Evolutionary conservation across 768 basidiomycete genomes (phyloP), one percentile per base, ranked within the genome.

Genomic region (Tulasnella sp.): DNA sequence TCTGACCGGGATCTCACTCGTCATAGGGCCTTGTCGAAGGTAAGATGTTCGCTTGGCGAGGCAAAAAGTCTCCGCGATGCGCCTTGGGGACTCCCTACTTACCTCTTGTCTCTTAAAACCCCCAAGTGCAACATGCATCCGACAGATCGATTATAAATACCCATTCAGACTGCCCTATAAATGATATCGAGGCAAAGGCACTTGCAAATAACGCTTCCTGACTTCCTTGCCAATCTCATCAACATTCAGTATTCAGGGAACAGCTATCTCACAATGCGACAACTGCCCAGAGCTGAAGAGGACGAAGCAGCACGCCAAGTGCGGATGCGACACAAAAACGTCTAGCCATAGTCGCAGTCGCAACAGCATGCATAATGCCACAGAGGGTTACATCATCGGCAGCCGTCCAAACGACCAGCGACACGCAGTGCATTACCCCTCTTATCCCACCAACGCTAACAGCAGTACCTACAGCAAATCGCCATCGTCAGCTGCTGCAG

Each of bases 141-240:
- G 95, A 97, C 81, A 90, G 96, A 73, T 96, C 95, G 14, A 94
- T 94, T 2, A 89, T 89, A 17, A 97, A 96, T 82, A 88, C 88
- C 69, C 96, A 97, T 81, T 89, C 89, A 38, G 93, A 94, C 79
- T 86, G 96, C 25, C 94, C 94, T 4, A 86, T 97, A n/a, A 95
- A 93, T 78, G 94, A 96, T 82, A 90, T 97, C 77, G 93, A 95
- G 86, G 93, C 92, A 85, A 96, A 76, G 75, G 75, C 42, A 38
- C 6, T 17, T 42, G 6, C 38, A 0, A 17, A n/a, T 34, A 22
- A 12, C 54, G n/a, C 34, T 12, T 74, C 52, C 1, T 1, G 3
- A 4, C 25, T 0, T 19, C 73, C 15, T 37, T 58, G 36, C n/a
- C 25, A 37, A 15, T 49, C 52, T 34, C 6, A 49, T 52, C 31